A percentile compares a stretch with the other conserved stretches of the same genome.
Evolutionary conservation across 768 basidiomycete species (phyloP).

Genomic region (Tubosaeta brunneosetosa): DNA sequence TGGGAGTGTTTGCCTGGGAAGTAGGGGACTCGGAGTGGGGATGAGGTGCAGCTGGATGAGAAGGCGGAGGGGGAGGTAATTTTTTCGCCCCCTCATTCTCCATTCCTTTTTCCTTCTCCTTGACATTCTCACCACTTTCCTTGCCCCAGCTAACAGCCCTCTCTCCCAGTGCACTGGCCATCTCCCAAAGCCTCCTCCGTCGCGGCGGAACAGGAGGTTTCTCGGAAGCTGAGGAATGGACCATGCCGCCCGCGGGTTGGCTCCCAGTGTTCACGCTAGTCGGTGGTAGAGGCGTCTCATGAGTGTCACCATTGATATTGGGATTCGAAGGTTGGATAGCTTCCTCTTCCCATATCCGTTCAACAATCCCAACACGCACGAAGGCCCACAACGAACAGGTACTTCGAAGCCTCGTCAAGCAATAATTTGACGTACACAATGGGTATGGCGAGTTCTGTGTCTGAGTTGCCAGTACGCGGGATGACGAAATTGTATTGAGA

Average conservation of each 20-base stretch:
- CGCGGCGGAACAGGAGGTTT: slow-evolving; percentile 64
- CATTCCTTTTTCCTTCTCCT: slow-evolving; percentile 32
- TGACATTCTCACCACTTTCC: slow-evolving; percentile 28
- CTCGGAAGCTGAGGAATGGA: slow-evolving; percentile 18
- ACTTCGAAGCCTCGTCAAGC: slow-evolving; percentile 71
- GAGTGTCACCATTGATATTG: slow-evolving; percentile 11
- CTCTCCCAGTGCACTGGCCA: slow-evolving; percentile 59
- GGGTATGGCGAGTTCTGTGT: slow-evolving; percentile 45
- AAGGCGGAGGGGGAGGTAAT: slow-evolving; percentile 20
- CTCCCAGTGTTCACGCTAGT: background rate
- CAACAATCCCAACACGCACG: slow-evolving; percentile 74
- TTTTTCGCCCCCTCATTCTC: slow-evolving; percentile 5
- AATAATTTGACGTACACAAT: slow-evolving; percentile 82
- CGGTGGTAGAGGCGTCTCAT: background rate
- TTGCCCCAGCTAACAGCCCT: slow-evolving; percentile 53
- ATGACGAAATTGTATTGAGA: slow-evolving; percentile 42
- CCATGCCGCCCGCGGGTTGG: background rate
- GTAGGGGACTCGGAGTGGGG: slow-evolving; percentile 11
- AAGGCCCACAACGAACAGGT: slow-evolving; percentile 93
- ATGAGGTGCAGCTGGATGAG: slow-evolving; percentile 24
- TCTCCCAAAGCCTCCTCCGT: slow-evolving; percentile 61
- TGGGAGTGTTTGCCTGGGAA: slow-evolving; percentile 8
- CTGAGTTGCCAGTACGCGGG: slow-evolving; percentile 23
- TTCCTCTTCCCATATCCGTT: slow-evolving; percentile 88
- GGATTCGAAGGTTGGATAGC: slow-evolving; percentile 32